Evolutionary conservation across 768 basidiomycete genomes (phyloP).

Genomic region (Galerina marginata): DNA sequence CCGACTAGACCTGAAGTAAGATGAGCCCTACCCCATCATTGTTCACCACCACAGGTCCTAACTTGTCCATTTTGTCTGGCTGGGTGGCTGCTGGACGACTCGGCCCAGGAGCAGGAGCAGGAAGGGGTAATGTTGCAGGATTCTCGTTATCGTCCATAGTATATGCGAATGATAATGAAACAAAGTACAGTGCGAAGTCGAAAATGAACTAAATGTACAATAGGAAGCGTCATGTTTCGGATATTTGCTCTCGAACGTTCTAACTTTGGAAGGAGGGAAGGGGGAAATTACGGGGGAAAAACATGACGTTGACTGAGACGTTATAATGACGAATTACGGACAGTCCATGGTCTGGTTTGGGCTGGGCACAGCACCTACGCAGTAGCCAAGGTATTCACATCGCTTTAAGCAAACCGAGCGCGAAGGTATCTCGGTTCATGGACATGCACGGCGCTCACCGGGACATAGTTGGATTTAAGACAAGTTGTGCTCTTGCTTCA

Average conservation of each 20-base stretch:
- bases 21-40: slow-evolving; percentile 57
- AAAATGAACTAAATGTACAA: no score
- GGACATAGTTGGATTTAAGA: not conserved
- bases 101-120: slow-evolving; percentile 8
- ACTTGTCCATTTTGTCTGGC: slow-evolving; percentile 50
- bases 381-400: not conserved
- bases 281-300: not conserved
- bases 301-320: not conserved
- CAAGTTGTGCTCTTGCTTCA: slow-evolving; percentile 30
- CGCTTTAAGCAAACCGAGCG: not conserved
- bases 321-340: not conserved
- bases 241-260: no score
- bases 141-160: slow-evolving; percentile 11
- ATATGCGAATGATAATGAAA: not conserved
- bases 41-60: slow-evolving; percentile 75
- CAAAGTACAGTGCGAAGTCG: no score
- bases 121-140: slow-evolving; percentile 4
- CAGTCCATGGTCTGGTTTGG: not conserved
- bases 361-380: not conserved
- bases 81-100: not conserved
- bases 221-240: no score
- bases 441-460: not conserved
- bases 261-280: not conserved
- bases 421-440: not conserved
- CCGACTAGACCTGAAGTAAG: not conserved